Percentiles rank a stretch among this genome's conserved stretches.
phyloP scores from a whole-genome alignment of 768 basidiomycete species.

The Trametes maxima region DNA sequence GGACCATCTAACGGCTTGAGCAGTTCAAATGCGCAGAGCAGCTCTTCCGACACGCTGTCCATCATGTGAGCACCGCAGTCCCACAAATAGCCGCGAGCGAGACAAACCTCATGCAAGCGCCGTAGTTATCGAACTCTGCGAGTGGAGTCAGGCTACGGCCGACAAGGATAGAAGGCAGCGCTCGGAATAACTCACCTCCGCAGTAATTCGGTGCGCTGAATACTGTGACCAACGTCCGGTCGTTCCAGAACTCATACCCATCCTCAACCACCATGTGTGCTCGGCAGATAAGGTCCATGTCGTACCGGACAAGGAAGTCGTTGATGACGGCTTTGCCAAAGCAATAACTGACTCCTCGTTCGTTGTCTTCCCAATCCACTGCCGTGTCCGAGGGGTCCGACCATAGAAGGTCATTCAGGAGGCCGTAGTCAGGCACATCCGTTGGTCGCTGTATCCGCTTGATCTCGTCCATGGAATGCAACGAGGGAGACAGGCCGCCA shows the following conservation, averaged over 20 bases:
- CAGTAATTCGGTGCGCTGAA: conserved; percentile 98
- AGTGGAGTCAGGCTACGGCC: background rate
- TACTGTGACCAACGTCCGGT: conserved; percentile 95
- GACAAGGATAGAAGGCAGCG: conserved; percentile 2
- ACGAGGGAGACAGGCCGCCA: conserved; percentile 89
- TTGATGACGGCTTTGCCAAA: conserved; percentile 98
- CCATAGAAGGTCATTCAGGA: conserved; percentile 97
- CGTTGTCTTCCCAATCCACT: conserved; percentile 99
- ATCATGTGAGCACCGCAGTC: background rate
- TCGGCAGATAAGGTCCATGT: conserved; percentile 99
- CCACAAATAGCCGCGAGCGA: background rate
- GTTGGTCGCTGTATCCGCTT: conserved; percentile 97
- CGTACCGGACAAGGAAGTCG: conserved; percentile 90
- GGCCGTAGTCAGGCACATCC: conserved; percentile 97
- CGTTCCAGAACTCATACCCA: conserved; percentile 99
- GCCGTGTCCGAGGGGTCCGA: conserved; percentile 98
- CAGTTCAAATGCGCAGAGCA: conserved; percentile 96
- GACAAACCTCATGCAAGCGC: conserved; percentile 87
- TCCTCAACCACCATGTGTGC: conserved; percentile 99
- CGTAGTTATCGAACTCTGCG: conserved; percentile 92
- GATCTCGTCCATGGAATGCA: conserved; percentile 98
- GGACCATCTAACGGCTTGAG: conserved; percentile 95
- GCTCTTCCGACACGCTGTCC: conserved; percentile 89
- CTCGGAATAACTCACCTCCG: conserved; percentile 67
- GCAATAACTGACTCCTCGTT: conserved; percentile 98